Evolutionary conservation across 2,329 filamentous ascomycete species (phyloP).

Genomic region (Berkeleyomyces basicola): DNA sequence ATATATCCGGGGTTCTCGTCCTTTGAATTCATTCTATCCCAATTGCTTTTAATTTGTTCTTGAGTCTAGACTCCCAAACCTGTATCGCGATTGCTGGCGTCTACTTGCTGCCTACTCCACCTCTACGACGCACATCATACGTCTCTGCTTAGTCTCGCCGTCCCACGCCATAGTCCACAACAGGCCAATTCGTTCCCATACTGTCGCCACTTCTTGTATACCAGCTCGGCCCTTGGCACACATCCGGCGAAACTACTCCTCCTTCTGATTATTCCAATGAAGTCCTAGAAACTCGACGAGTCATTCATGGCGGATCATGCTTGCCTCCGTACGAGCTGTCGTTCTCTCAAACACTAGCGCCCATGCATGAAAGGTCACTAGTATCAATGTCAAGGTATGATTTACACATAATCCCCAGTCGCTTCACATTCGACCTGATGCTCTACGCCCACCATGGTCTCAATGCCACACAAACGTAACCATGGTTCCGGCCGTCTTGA

Average conservation of each 20-base stretch:
- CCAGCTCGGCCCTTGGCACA: background rate
- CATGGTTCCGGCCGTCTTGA: background rate
- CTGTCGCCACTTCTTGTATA: background rate
- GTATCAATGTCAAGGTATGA: no score
- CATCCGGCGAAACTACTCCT: background rate
- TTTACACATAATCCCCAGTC: no score
- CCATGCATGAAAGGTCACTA: no score
- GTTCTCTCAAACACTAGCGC: background rate
- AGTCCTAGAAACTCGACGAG: background rate
- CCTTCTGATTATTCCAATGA: background rate
- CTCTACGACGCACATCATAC: no score
- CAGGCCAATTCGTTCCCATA: background rate
- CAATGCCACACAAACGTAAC: background rate
- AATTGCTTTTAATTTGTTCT: background rate
- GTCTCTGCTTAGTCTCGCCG: no score
- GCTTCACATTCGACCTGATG: no score
- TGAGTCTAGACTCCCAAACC: background rate
- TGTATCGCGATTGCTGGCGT: background rate
- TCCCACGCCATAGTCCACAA: no score
- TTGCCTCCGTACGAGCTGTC: background rate
- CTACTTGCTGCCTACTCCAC: no score
- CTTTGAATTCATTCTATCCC: background rate
- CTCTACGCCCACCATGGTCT: no score
- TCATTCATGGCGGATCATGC: background rate
- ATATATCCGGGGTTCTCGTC: background rate